These are phyloP conservation scores for Saccharum spontaneum DNA, from an alignment of 176 grass and related monocot species.

Conservation along the genomic window DNA sequence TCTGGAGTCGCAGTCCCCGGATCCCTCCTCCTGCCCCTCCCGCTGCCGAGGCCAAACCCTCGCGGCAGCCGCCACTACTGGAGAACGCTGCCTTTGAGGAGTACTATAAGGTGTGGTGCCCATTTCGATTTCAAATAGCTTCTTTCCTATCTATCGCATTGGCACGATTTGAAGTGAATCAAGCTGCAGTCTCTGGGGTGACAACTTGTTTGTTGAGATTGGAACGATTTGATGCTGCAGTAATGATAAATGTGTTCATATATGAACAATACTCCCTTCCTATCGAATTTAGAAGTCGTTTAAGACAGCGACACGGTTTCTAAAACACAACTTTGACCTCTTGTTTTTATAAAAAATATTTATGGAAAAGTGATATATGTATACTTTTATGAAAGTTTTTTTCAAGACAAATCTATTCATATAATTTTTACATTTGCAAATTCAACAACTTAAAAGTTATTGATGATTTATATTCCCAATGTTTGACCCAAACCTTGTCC, in stretches of 20 bases:
- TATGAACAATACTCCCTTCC: neutral
- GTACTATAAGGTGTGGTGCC: constrained; percentile 70
- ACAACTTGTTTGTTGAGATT: neutral
- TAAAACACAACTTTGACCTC: no score
- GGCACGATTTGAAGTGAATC: neutral
- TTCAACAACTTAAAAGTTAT: no score
- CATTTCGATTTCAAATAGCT: neutral
- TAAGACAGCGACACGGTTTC: no score
- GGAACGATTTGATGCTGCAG: neutral
- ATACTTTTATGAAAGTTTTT: no score
- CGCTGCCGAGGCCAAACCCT: constrained; percentile 30
- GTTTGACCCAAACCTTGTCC: no score
- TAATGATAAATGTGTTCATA: neutral
- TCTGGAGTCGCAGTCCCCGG: constrained; percentile 45
- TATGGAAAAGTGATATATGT: no score
- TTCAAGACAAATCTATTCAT: no score
- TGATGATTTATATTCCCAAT: no score
- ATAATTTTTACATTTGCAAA: no score
- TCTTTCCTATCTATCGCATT: neutral
- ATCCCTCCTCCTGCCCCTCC: neutral
- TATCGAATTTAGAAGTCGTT: no score
- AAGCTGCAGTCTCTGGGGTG: neutral
- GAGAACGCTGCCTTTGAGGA: constrained; percentile 85
- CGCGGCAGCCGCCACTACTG: constrained; percentile 54
- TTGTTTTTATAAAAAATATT: no score